Evolutionary conservation across 352 stramenopile genomes (phyloP).

Genomic region (Phytophthora vignae): DNA sequence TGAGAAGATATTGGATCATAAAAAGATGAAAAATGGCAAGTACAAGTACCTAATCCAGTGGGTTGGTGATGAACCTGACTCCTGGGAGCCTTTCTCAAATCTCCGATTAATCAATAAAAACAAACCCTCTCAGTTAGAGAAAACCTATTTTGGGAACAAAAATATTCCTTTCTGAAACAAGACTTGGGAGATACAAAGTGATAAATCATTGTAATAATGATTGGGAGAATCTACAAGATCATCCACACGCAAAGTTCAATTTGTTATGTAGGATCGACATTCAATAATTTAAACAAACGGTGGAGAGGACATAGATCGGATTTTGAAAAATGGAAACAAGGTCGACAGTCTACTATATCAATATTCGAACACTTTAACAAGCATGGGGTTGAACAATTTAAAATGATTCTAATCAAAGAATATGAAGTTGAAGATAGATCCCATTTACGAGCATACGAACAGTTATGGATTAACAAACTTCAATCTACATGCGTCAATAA

Average conservation of each 20-base stretch:
- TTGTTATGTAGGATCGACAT: no score
- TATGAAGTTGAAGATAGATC: background rate
- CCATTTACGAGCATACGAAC: background rate
- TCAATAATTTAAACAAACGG: no score
- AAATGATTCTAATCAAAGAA: background rate
- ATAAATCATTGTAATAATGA: no score
- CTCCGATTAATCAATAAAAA: background rate
- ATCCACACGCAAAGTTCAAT: no score
- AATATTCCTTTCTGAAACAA: background rate
- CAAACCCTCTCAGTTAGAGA: background rate
- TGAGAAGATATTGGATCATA: constrained; percentile 23
- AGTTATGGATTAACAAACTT: background rate
- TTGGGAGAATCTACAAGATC: no score
- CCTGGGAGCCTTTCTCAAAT: background rate
- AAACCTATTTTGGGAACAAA: background rate
- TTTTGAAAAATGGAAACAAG: no score
- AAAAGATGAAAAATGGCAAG: background rate
- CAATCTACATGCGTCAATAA: no score
- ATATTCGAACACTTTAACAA: no score
- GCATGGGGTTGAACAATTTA: background rate
- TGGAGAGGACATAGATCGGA: no score
- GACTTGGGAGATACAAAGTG: no score
- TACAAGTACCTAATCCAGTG: constrained; percentile 34
- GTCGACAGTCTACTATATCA: no score
- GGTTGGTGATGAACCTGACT: constrained; percentile 22